Percentiles rank a stretch among this genome's conserved stretches.
Conservation (phyloP, 2,329 filamentous ascomycete genomes). For the Iodosphaeria phyllophila region DNA sequence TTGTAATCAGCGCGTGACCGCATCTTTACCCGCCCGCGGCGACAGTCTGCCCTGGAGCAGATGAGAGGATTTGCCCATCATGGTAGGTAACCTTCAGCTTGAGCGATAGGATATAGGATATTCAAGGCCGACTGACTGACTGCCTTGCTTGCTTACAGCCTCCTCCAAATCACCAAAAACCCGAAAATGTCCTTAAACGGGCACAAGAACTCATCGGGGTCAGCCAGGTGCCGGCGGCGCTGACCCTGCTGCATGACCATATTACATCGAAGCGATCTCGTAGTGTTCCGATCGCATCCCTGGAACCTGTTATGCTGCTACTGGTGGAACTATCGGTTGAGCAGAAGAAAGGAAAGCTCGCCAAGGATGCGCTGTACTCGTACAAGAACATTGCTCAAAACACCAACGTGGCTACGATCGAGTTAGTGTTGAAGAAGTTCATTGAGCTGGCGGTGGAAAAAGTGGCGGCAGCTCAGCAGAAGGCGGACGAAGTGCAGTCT, state of each 20-base stretch:
- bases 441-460: conserved; percentile 94
- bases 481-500: conserved; percentile 88
- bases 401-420: conserved; percentile 94
- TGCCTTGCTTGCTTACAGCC: conserved; percentile 32
- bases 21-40: too few relatives aligned
- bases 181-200: conserved; percentile 97
- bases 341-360: conserved; percentile 92
- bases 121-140: neutral
- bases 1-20: conserved; percentile 4
- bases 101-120: conserved; percentile 1
- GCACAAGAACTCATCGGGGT: conserved; percentile 98
- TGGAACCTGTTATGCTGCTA: conserved; percentile 97
- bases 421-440: conserved; percentile 93
- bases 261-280: conserved; percentile 95
- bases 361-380: conserved; percentile 96
- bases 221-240: conserved; percentile 76
- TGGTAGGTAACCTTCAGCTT: conserved; percentile 18
- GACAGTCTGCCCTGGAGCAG: conserved; percentile 18
- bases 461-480: conserved; percentile 86
- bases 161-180: conserved; percentile 91
- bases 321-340: conserved; percentile 95
- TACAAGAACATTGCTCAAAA: conserved; percentile 99
- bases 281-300: conserved; percentile 85
- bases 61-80: conserved; percentile 30
- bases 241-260: conserved; percentile 95